Conservation (phyloP, 2,329 filamentous ascomycete species). For the Calonectria ilicicola region DNA sequence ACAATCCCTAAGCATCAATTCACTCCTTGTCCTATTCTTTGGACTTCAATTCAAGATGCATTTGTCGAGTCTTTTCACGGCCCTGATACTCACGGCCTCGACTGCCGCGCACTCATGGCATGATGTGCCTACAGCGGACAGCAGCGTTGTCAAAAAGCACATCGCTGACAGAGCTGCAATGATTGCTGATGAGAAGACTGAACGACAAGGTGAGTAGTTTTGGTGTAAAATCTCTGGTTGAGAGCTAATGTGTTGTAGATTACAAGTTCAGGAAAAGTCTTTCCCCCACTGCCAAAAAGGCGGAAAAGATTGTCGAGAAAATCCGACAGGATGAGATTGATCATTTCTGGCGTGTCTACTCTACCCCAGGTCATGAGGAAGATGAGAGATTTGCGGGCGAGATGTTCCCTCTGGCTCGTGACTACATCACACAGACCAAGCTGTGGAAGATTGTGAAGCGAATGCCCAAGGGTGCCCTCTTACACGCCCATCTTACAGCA, state of each 20-base stretch:
- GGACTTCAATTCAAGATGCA: not conserved
- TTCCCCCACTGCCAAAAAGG: not conserved
- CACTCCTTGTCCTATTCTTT: not conserved
- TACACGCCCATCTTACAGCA: conserved; percentile 6
- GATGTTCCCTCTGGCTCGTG: conserved; percentile 1
- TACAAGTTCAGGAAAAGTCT: not conserved
- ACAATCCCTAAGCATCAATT: too few relatives aligned
- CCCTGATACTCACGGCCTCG: not conserved
- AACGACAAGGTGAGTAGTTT: not conserved
- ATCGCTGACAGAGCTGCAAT: not conserved
- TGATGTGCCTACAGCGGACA: not conserved
- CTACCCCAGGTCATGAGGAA: not conserved
- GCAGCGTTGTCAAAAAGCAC: not conserved
- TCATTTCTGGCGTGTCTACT: not conserved
- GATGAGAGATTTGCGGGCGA: conserved; percentile 2
- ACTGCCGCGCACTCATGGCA: conserved; percentile 1
- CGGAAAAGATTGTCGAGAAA: not conserved
- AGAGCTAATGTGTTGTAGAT: not conserved
- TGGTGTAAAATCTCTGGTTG: not conserved
- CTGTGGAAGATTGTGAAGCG: conserved; percentile 10
- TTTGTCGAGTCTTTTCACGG: not conserved
- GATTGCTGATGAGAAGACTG: not conserved
- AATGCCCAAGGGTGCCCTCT: conserved; percentile 6
- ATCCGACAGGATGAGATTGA: conserved; percentile 9
- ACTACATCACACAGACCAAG: not conserved